Conservation (phyloP, 179 eudicot genomes). For the Heliamphora pulchella region DNA sequence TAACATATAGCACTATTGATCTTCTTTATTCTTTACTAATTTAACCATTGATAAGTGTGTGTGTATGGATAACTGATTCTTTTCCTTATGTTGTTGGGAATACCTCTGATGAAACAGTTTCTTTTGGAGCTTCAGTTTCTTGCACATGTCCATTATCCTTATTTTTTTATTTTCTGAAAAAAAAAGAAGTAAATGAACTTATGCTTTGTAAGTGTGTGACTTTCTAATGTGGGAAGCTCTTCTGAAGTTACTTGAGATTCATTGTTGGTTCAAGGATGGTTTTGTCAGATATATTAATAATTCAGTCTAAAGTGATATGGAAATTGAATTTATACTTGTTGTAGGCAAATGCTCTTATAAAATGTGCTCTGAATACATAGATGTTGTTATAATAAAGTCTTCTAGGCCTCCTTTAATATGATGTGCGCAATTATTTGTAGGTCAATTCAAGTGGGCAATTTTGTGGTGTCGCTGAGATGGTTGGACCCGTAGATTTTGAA, state of each 20-base stretch:
- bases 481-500: constrained; percentile 82
- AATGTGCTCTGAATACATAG: neutral
- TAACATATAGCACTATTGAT: neutral
- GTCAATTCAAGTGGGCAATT: constrained; percentile 97
- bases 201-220: neutral
- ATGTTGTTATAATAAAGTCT: neutral
- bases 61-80: no score
- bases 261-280: neutral
- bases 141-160: neutral
- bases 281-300: neutral
- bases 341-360: neutral
- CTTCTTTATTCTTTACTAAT: neutral
- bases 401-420: neutral
- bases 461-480: constrained; percentile 96
- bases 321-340: no score
- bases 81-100: no score
- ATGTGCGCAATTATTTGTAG: constrained; percentile 27
- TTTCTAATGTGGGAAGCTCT: neutral
- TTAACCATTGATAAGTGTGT: neutral
- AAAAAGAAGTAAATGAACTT: neutral
- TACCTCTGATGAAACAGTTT: neutral
- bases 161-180: no score
- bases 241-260: neutral
- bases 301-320: no score
- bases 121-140: neutral